Evolutionary conservation across 2,329 filamentous ascomycete species (phyloP), one percentile per base, ranked within the genome.

Genomic region (Alternaria postmessia): DNA sequence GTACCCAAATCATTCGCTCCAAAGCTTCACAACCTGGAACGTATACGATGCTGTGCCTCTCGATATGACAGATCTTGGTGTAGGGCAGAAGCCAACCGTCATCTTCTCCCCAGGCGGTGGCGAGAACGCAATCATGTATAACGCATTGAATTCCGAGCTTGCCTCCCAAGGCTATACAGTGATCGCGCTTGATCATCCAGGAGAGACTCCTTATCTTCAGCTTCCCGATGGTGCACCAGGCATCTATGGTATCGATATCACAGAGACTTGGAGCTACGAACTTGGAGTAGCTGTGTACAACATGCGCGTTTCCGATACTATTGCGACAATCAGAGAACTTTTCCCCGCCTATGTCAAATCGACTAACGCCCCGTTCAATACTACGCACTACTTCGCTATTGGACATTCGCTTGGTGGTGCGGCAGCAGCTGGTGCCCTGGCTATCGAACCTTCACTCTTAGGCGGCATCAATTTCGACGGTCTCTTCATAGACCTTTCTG

Each of bases 351-450:
- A 61, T 16, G 56, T 62, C 14, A 16, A 44, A 36, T 14, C 24
- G 18, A 47, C 24, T 22, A 39, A 32, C 12, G 55, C 54, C 1
- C 54, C 63, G 1, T 59, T 65, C 49, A 63, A 66, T 51, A 53
- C 46, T 4, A 43, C 58, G 5, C 32, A 57, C 26, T 54, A 56
- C 12, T 24, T 28, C 34, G 36, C 54, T 7, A 51, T 66, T n/a
- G 63, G 65, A 6, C 61, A 64, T 48, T 62, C 54, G 26, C 24
- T 66, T 32, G 65, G 65, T n/a, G 65, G 63, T 12, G 58, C 65
- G 3, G 57, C 52, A 18, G 38, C 57, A 16, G 53, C 28, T 30
- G 46, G 38, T 12, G 46, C 46, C 14, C 42, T 60, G 30, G 26
- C 43, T 16, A 36, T 44, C 5, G 43, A 51, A 24, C 42, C 47